Evolutionary conservation across 257 asterid species (phyloP), one percentile per base, ranked within the genome.

Genomic region (Primulina eburnea): DNA sequence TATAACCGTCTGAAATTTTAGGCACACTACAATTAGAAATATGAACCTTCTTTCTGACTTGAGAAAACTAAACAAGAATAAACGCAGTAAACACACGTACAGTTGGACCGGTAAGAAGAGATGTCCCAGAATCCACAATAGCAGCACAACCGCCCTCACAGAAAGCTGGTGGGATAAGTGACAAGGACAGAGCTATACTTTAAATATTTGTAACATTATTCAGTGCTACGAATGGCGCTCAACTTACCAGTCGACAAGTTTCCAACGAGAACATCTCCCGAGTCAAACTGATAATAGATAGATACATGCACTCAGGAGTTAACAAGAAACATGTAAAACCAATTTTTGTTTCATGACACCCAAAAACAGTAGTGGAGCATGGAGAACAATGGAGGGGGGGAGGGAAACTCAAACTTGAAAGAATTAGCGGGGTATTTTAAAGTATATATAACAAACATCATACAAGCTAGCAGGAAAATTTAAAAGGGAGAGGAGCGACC

Each of bases 101-200:
- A 21, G 97, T 92, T 70, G 98, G 98, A 76, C 97, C 97, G 68
- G 92, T 79, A 43, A 91, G 91, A 81, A 92, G 82, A 71, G 98
- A 87, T 71, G 98, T 92, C 68, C 98, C 98, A 50, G 98, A 85
- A 82, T 92, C 98, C 80, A 90, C 95, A 75, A 92, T 92, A 74
- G 98, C 97, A 80, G 87, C 80, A 84, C 98, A 92, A 65, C 97
- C 98, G 26, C 81, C 88, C 61, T 80, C 86, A 63, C 98, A 90
- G 67, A 81, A 81, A 72, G 97, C 98, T 92, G 85, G 58, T 64
- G 53, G 17, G 43, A 53, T 60, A 57, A 73, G 52, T 40, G 61
- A 65, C 60, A 47, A 72, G 57, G 53, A 12, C n/a, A 12, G 17
- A 43, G 53, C 53, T 43, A n/a, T 43, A 43, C n/a, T 43, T 12